These are phyloP conservation scores for Trametes elegans DNA, from an alignment of 768 basidiomycete genomes.

Conservation along the genomic window DNA sequence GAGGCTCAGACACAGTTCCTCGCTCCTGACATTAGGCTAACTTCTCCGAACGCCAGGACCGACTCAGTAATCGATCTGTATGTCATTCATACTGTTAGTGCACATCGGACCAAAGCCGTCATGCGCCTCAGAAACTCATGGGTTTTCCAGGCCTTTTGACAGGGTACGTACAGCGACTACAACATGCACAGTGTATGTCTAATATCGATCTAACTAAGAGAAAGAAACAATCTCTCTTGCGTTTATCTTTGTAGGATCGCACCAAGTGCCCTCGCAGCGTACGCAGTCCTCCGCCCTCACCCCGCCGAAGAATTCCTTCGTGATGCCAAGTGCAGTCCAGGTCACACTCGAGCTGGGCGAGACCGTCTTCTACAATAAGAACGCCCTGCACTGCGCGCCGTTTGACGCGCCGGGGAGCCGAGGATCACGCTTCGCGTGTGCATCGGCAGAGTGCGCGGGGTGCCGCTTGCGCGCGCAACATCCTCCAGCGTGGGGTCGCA, in stretches of 20 bases:
- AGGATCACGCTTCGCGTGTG: conserved; percentile 71
- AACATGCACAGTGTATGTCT: too few species aligned
- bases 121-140: not conserved
- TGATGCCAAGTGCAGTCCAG: conserved; percentile 67
- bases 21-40: not conserved
- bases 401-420: conserved; percentile 47
- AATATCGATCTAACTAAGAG: not conserved
- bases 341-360: conserved; percentile 62
- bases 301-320: conserved; percentile 55
- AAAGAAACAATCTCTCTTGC: conserved; percentile 3
- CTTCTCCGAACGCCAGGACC: not conserved
- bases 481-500: conserved; percentile 68
- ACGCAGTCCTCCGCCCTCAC: conserved; percentile 47
- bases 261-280: conserved; percentile 58
- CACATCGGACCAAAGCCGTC: not conserved
- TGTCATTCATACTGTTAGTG: conserved; percentile 7
- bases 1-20: not conserved
- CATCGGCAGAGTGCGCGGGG: conserved; percentile 63
- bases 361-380: conserved; percentile 78
- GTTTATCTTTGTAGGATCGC: conserved; percentile 3
- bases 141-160: conserved; percentile 1
- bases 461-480: conserved; percentile 59
- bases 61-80: conserved; percentile 8
- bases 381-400: conserved; percentile 72
- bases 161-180: not conserved